Percentiles rank a stretch among this genome's conserved stretches.
Conservation (phyloP, 495 filamentous ascomycete genomes). For the Talaromyces wortmannii region DNA sequence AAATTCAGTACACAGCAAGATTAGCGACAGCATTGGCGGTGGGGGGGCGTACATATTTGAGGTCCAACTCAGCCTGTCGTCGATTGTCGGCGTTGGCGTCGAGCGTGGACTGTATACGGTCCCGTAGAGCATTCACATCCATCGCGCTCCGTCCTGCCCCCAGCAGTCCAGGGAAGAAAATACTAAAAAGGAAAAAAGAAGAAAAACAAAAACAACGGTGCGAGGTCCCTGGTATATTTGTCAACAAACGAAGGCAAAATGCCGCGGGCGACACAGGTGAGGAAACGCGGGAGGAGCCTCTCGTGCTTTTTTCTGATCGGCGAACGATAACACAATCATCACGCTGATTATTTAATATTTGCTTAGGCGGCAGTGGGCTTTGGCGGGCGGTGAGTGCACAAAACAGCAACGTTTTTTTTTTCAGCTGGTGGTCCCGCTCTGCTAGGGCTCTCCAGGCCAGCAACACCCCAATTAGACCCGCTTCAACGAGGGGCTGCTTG, state of each 20-base stretch:
- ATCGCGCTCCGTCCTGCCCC: constrained; percentile 47
- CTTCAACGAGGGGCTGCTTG: too few species aligned
- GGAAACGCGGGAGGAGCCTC: neutral
- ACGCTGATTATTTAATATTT: neutral
- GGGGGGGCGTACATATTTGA: constrained; percentile 71
- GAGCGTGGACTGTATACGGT: constrained; percentile 82
- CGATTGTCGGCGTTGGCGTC: constrained; percentile 78
- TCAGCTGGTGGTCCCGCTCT: neutral
- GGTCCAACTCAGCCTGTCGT: constrained; percentile 80
- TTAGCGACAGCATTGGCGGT: neutral
- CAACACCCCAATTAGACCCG: too few species aligned
- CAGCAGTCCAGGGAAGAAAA: constrained; percentile 15
- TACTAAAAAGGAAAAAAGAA: neutral
- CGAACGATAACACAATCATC: neutral
- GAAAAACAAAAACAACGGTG: neutral
- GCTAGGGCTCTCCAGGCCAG: too few species aligned
- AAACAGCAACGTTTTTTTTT: neutral
- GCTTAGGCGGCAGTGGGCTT: neutral
- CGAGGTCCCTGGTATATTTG: neutral
- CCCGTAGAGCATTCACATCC: constrained; percentile 81
- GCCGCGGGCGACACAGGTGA: neutral
- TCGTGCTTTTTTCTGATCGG: neutral
- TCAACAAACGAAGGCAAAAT: neutral
- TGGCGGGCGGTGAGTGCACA: neutral
- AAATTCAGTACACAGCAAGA: constrained; percentile 5